Conservation (phyloP, 2,329 filamentous ascomycete species). For the Alternaria arbusti region DNA sequence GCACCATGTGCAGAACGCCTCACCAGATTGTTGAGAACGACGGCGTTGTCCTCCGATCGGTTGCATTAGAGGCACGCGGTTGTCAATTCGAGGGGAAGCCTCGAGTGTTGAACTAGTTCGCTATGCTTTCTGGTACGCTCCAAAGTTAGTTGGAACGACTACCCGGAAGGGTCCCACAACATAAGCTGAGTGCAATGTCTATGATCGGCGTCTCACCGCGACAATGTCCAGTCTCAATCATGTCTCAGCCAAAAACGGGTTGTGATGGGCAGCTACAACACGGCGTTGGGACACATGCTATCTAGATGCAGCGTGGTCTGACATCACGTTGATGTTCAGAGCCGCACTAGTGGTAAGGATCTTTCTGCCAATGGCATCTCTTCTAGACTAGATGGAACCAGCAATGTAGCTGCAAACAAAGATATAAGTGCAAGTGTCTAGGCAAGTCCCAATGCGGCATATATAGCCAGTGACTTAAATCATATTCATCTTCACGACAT, state of each 20-base stretch:
- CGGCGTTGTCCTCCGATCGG: not conserved
- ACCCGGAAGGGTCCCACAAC: not conserved
- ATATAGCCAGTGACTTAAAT: not conserved
- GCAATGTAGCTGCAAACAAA: not conserved
- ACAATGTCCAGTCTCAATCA: not conserved
- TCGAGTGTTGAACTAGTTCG: not conserved
- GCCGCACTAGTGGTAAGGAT: not conserved
- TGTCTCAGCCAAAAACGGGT: not conserved
- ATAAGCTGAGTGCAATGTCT: not conserved
- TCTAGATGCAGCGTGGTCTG: not conserved
- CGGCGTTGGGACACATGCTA: not conserved
- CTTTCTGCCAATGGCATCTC: not conserved
- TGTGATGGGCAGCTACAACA: not conserved
- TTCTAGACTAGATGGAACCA: not conserved
- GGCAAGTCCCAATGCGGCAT: not conserved
- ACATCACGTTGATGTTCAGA: not conserved
- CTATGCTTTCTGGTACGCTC: not conserved
- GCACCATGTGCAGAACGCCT: not conserved
- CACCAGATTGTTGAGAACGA: not conserved
- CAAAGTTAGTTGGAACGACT: not conserved
- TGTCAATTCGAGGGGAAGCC: no score
- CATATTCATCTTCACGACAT: not conserved
- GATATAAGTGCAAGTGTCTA: not conserved
- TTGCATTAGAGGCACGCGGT: not conserved
- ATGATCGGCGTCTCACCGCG: not conserved